Conservation (phyloP, 805 yeast genomes). For the Candida ovalis region DNA sequence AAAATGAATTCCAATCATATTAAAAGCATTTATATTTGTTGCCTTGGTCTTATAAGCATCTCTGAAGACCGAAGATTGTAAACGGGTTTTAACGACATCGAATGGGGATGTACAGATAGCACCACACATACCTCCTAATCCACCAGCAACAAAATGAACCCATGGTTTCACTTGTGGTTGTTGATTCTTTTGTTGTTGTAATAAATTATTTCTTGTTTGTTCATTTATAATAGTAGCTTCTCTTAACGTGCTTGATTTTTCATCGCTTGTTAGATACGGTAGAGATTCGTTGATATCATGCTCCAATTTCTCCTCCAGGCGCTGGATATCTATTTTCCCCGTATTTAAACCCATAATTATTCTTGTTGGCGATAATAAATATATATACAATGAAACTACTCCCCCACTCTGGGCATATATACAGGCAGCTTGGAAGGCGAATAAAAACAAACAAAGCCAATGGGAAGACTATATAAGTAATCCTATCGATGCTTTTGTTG, state of each 20-base stretch:
- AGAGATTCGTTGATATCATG: slow-evolving; percentile 55
- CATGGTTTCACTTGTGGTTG: slow-evolving; percentile 40
- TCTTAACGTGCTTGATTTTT: slow-evolving; percentile 55
- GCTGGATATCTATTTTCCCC: slow-evolving; percentile 5
- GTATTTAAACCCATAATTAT: neutral
- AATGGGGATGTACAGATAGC: slow-evolving; percentile 92
- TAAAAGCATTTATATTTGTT: slow-evolving; percentile 26
- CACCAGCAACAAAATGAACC: slow-evolving; percentile 91
- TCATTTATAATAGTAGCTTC: slow-evolving; percentile 27
- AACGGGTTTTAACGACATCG: slow-evolving; percentile 92
- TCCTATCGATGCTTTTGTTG: too few relatives aligned
- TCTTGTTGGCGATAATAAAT: too few relatives aligned
- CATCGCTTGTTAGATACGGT: slow-evolving; percentile 68
- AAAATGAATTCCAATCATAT: slow-evolving; percentile 55
- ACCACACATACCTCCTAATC: slow-evolving; percentile 97
- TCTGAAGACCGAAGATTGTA: slow-evolving; percentile 84
- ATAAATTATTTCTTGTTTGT: neutral
- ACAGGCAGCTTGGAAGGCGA: too few relatives aligned
- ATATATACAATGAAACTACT: too few relatives aligned
- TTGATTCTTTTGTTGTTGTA: neutral
- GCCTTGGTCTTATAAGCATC: slow-evolving; percentile 42
- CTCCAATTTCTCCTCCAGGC: slow-evolving; percentile 19
- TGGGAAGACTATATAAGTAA: neutral
- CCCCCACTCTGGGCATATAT: neutral
- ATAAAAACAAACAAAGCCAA: neutral